Percentiles rank a stretch among this genome's conserved stretches.
These are phyloP conservation scores for Mycena maculata DNA, from an alignment of 768 basidiomycete genomes.

Conservation along the genomic window DNA sequence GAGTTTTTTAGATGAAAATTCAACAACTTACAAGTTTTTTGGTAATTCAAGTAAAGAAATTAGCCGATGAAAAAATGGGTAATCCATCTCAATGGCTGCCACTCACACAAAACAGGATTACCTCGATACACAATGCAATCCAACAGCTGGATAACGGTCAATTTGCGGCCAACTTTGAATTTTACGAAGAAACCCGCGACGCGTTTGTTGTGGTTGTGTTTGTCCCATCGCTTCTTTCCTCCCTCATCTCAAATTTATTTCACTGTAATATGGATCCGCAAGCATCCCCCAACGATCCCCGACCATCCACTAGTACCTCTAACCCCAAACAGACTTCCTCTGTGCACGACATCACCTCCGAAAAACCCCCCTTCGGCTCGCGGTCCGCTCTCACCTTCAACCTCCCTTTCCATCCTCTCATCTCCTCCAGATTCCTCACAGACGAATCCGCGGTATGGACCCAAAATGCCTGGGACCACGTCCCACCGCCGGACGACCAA, in stretches of 20 bases:
- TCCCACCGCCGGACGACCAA: slow-evolving; percentile 86
- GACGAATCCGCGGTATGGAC: slow-evolving; percentile 81
- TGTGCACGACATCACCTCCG: slow-evolving; percentile 66
- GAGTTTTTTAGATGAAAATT: too few relatives aligned
- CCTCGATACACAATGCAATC: too few relatives aligned
- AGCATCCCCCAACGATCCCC: background rate
- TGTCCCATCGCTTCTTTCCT: background rate
- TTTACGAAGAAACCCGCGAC: background rate
- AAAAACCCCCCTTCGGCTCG: slow-evolving; percentile 78
- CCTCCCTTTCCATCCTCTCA: background rate
- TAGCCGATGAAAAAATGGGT: too few relatives aligned
- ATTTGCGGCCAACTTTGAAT: too few relatives aligned
- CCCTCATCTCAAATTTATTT: background rate
- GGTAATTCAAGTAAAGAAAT: too few relatives aligned
- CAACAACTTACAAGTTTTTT: too few relatives aligned
- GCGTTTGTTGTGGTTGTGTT: background rate
- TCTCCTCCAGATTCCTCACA: slow-evolving; percentile 68
- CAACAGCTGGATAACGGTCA: too few relatives aligned
- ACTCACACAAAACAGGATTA: too few relatives aligned
- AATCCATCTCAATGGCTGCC: too few relatives aligned
- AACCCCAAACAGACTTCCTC: slow-evolving; percentile 64
- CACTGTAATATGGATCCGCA: too few relatives aligned
- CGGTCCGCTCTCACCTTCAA: slow-evolving; percentile 53
- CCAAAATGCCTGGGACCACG: slow-evolving; percentile 94
- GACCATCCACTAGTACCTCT: slow-evolving; percentile 14